Conservation (phyloP, 371 early-diverging fungal species). For the Umbelopsis sp. region DNA sequence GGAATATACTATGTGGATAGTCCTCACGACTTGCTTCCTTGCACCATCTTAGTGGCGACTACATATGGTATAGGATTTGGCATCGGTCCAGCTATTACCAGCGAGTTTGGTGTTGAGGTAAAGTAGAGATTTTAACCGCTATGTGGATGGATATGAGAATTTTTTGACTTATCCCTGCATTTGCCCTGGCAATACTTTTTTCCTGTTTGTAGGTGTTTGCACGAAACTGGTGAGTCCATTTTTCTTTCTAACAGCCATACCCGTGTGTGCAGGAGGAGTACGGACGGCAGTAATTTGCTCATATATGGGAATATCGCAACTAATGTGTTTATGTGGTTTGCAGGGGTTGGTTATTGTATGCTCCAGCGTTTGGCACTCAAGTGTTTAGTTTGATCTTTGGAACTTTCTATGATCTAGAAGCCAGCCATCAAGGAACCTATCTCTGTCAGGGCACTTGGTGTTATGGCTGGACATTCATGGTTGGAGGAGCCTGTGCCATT, state of each 20-base stretch:
- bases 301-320: not conserved
- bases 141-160: not conserved
- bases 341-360: slow-evolving; percentile 49
- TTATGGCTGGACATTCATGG: slow-evolving; percentile 32
- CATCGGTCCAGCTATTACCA: slow-evolving; percentile 43
- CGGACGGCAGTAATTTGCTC: not conserved
- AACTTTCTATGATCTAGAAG: slow-evolving; percentile 37
- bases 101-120: slow-evolving; percentile 50
- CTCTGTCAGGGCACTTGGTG: slow-evolving; percentile 39
- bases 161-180: not conserved
- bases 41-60: slow-evolving; percentile 38
- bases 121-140: not conserved
- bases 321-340: slow-evolving; percentile 1
- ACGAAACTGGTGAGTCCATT: slow-evolving; percentile 38
- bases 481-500: slow-evolving; percentile 31
- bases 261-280: not conserved
- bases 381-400: slow-evolving; percentile 49
- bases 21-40: slow-evolving; percentile 28
- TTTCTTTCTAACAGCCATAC: not conserved
- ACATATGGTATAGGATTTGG: slow-evolving; percentile 48
- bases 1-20: not conserved
- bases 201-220: slow-evolving; percentile 40
- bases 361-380: slow-evolving; percentile 52
- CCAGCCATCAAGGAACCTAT: slow-evolving; percentile 31
- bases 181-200: not conserved